A percentile compares a stretch with the other conserved stretches of the same genome.
Evolutionary conservation across 805 yeast species (phyloP).

Genomic region (Metschnikowia amazonensis): DNA sequence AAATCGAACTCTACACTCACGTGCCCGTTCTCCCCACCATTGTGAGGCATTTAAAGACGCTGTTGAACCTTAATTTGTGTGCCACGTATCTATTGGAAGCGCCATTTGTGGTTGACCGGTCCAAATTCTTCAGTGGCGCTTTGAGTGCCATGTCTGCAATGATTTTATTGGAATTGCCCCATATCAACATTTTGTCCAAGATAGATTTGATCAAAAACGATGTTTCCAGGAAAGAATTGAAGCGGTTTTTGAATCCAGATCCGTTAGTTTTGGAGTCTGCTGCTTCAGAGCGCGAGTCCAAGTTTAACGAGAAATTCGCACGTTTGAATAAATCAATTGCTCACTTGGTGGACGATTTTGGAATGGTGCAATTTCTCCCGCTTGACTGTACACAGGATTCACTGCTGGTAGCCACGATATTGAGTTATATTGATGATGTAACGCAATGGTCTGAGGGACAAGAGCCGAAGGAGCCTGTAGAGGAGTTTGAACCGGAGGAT

Average conservation of each 20-base stretch:
- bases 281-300: slow-evolving; percentile 9
- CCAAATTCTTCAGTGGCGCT: slow-evolving; percentile 94
- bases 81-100: slow-evolving; percentile 92
- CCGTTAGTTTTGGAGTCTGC: slow-evolving; percentile 58
- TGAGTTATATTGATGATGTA: slow-evolving; percentile 91
- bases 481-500: slow-evolving; percentile 19
- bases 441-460: slow-evolving; percentile 97
- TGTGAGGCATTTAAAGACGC: slow-evolving; percentile 76
- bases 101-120: slow-evolving; percentile 83
- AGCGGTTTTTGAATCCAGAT: slow-evolving; percentile 87
- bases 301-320: slow-evolving; percentile 54
- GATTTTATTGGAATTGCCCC: slow-evolving; percentile 93
- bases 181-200: slow-evolving; percentile 84
- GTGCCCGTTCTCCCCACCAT: slow-evolving; percentile 89
- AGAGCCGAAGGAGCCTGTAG: slow-evolving; percentile 95
- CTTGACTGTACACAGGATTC: slow-evolving; percentile 67
- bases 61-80: slow-evolving; percentile 81
- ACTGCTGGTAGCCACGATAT: slow-evolving; percentile 72
- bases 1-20: slow-evolving; percentile 91
- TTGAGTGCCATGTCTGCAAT: slow-evolving; percentile 97
- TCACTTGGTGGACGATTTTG: slow-evolving; percentile 90
- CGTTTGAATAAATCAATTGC: slow-evolving; percentile 80
- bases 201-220: slow-evolving; percentile 81
- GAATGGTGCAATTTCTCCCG: slow-evolving; percentile 97
- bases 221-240: slow-evolving; percentile 68